These are phyloP conservation scores for Curvularia lunata DNA, from an alignment of 2,329 filamentous ascomycete genomes.

Conservation along the genomic window DNA sequence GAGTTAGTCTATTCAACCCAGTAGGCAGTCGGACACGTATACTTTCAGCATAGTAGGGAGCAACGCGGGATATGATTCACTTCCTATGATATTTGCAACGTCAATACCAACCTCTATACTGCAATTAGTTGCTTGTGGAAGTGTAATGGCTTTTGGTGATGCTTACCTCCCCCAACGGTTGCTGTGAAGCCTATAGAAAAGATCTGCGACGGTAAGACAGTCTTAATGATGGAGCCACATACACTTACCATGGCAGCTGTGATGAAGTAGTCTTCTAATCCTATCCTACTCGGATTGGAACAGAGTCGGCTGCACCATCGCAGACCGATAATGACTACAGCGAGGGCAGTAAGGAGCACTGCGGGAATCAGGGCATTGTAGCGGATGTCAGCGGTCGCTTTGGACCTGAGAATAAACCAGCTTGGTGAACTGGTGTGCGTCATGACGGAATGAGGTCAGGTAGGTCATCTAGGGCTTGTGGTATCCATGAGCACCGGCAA, in stretches of 20 bases:
- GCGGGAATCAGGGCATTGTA: constrained; percentile 35
- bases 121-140: constrained; percentile 1
- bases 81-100: neutral
- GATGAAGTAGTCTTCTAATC: constrained; percentile 39
- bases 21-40: neutral
- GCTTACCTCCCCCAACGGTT: constrained; percentile 34
- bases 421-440: constrained; percentile 31
- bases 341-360: constrained; percentile 33
- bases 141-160: neutral
- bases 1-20: neutral
- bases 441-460: neutral
- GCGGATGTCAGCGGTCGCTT: constrained; percentile 32
- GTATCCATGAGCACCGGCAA: neutral
- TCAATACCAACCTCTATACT: constrained; percentile 19
- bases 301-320: constrained; percentile 38
- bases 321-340: constrained; percentile 29
- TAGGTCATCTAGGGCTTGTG: neutral
- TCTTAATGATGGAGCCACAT: too few species aligned
- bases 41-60: constrained; percentile 23
- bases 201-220: constrained; percentile 23
- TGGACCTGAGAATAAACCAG: constrained; percentile 33
- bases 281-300: constrained; percentile 20
- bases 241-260: constrained; percentile 34
- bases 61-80: neutral
- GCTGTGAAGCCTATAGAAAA: constrained; percentile 37